A percentile compares a stretch with the other conserved stretches of the same genome.
These are phyloP conservation scores for Termitomyces heimii DNA, from an alignment of 768 basidiomycete genomes.

Conservation along the genomic window DNA sequence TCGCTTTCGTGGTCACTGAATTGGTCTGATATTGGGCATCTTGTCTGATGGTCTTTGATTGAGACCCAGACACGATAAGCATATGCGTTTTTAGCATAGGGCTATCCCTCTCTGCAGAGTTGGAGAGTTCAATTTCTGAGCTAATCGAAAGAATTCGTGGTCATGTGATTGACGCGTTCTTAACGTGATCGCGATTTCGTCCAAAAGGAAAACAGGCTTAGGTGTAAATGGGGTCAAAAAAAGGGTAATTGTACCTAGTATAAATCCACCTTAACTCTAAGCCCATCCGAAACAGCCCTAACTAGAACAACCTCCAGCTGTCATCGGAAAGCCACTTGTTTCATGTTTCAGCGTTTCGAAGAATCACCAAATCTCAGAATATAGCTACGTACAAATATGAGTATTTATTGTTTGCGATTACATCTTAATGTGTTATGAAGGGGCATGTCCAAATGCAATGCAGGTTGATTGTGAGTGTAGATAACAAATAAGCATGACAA, in stretches of 20 bases:
- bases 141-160: neutral
- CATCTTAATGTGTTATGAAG: slow-evolving; percentile 2
- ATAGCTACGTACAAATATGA: neutral
- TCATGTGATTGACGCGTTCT: slow-evolving; percentile 10
- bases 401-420: neutral
- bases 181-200: neutral
- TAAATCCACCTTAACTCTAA: too few species aligned
- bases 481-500: slow-evolving; percentile 4
- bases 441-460: neutral
- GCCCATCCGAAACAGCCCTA: too few species aligned
- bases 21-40: neutral
- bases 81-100: neutral
- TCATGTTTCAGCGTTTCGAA: too few species aligned
- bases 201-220: neutral
- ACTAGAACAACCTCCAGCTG: too few species aligned
- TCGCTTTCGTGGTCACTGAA: neutral
- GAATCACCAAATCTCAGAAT: neutral
- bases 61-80: neutral
- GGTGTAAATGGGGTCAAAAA: too few species aligned
- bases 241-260: too few species aligned
- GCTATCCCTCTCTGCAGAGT: too few species aligned
- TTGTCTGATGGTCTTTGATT: neutral
- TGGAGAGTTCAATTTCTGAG: neutral
- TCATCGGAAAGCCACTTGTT: too few species aligned
- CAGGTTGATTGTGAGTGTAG: neutral